Evolutionary conservation across 2,329 filamentous ascomycete genomes (phyloP), one percentile per base, ranked within the genome.

Genomic region (Colletotrichum neosansevieriae): DNA sequence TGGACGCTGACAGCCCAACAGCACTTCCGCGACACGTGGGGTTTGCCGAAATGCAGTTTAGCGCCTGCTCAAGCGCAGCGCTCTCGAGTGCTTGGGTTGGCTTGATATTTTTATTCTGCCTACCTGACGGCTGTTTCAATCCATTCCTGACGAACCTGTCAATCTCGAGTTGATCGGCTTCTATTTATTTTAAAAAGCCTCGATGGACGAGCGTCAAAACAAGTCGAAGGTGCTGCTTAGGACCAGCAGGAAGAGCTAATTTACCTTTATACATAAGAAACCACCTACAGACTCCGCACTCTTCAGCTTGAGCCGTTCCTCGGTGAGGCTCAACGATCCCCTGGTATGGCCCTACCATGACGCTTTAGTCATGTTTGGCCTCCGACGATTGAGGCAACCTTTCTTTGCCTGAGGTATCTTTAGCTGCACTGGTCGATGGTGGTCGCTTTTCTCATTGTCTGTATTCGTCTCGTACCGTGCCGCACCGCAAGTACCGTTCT

Each of bases 41-140:
- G 29, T 54, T 50, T 69, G 54, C 56, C 62, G 57, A 45, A 69
- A 67, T 56, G 50, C 56, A 67, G 63, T 58, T 63, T 67, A 62
- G 63, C 58, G 15, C 45, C 47, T 38, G 32, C 54, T 64, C 60
- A 64, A 65, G 32, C 54, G 40, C 54, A 54, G 60, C 60, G 60
- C 61, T 61, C 40, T 38, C 24, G 38, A 38, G 50, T 63, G 45
- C 15, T 42, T 50, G 36, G 36, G 58, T 19, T 15, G 17, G 13
- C 11, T 32, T 19, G 19, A 13, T 67, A 32, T 58, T 45, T 47
- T 45, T 47, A 34, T 17, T 47, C 19, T 38, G 21, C 9, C 21
- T 32, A 45, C 45, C 34, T 50, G 44, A 49, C 44, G 57, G 57
- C 19, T 59, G 57, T 50, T 49, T 59, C 57, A 38, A 38, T 59